Base-by-base conservation (phyloP, 352 stramenopile species). In the Phytopythium vexans region DNA sequence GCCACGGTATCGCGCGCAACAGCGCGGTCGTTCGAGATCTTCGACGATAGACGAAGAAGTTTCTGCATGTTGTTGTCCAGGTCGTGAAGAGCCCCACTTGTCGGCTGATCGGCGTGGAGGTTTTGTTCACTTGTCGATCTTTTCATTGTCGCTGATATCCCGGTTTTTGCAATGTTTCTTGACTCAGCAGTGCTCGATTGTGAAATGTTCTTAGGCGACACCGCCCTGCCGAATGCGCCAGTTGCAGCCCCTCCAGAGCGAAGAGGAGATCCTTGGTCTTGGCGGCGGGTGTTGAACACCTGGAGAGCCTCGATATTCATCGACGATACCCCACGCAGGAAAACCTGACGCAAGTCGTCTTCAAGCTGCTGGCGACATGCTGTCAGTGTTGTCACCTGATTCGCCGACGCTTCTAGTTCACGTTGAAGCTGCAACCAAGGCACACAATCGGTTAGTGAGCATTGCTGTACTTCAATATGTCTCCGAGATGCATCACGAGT, bases 271-370 rank as follows among this genome's bases (percentile, higher is more conserved):
- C 21, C 34, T 31, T 35, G 7, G 4, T 54, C 41, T 14, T 54
- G 33, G 3, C 52, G 51, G 14, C 56, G 52, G 1, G 46, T 42
- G n/a, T 69, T 76, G 56, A 89, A 87, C 1, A 82, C 65, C 31
- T 61, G 77, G 16, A 89, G 62, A 8, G 78, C 78, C 46, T 89
- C 78, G n/a, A 89, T 85, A 38, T 89, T 89, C 78, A 89, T 87
- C 4, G 75, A 69, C n/a, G 78, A 89, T 10, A 89, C 74, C 1
- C 78, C 78, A 15, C 78, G 75, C 31, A 89, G 53, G 49, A 89
- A 89, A 14, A 89, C 73, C 47, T 87, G 67, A 8, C 76, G 71
- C 11, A 89, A 54, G 49, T 89, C 70, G 33, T 83, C 74, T 56
- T 89, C 78, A 8, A 89, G 54, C 40, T 78, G 69, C 35, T 81